phyloP scores from a whole-genome alignment of 78 protist genomes.

The Dictyostelium citrinum region DNA sequence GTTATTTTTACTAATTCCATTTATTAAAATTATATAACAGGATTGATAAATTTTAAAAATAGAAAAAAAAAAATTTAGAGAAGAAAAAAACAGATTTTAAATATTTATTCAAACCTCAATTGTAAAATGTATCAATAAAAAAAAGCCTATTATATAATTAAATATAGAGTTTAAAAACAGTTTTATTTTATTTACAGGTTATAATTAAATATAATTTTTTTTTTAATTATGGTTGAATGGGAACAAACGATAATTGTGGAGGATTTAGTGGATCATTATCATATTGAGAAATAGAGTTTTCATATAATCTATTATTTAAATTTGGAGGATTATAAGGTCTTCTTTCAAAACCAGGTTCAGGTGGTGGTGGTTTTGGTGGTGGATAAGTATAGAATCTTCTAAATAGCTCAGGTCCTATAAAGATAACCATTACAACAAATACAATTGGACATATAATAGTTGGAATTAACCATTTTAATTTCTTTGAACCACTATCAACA shows the following conservation, averaged over 20 bases:
- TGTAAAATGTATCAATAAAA: neutral
- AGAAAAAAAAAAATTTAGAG: too few species aligned
- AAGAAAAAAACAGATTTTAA: neutral
- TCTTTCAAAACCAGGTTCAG: neutral
- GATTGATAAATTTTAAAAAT: neutral
- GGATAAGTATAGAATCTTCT: neutral
- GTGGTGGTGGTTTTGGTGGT: neutral
- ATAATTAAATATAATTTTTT: neutral
- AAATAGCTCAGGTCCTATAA: neutral
- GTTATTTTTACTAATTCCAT: too few species aligned
- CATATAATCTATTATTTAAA: neutral
- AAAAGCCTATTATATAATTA: neutral
- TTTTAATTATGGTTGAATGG: neutral
- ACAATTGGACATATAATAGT: neutral
- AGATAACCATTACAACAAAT: neutral
- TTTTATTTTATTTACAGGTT: conserved; percentile 2
- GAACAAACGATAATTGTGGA: neutral
- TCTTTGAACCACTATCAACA: neutral
- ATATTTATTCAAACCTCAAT: neutral
- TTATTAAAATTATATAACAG: neutral
- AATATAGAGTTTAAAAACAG: neutral
- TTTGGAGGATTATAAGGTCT: neutral
- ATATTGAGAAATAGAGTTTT: neutral
- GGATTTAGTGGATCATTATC: neutral
- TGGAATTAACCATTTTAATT: neutral